Evolutionary conservation across 176 grass and related monocot species (phyloP), one percentile per base, ranked within the genome.

Genomic region (Musa acuminata): DNA sequence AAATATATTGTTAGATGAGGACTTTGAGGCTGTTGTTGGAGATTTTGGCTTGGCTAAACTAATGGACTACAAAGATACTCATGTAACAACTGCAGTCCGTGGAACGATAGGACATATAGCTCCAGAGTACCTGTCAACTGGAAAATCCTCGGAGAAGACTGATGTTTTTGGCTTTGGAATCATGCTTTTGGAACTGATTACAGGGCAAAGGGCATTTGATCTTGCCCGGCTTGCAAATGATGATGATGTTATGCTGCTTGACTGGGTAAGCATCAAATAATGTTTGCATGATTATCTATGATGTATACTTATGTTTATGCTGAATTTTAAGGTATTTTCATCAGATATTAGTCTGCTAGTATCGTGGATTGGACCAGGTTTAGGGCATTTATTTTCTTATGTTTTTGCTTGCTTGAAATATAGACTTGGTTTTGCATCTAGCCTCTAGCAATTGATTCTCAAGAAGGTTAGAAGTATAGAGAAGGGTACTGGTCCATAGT

Each of bases 171-270:
- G 67, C 8, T 71, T 20, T 51, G 67, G 67, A 71, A 71, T 71
- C 17, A 71, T 71, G 67, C 67, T 71, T 71, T 71, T 71, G 67
- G 67, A 71, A 71, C 35, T 71, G 67, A 71, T 71, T 51, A 71
- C 67, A 19, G 67, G 67, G n/a, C 67, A 71, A 71, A 71, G 67
- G 43, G 67, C 67, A 71, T 71, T 71, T 71, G 67, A 71, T n/a
- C 67, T 71, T 71, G 67, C 67, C 27, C 67, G 67, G 16, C 67
- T 71, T 50, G 67, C 67, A 71, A 71, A 71, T 49, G 67, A 71
- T 51, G 67, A 71, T 51, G 67, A 71, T 20, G 67, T 71, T 50
- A 71, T 71, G 67, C 20, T 71, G 13, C 67, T 71, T 49, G 67
- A 71, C 14, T 71, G 67, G 67, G 67, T 71, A 71, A 22, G 48